These are phyloP conservation scores for Bocquillonia castaneifolia DNA, from an alignment of 441 rosid species.

Conservation along the genomic window DNA sequence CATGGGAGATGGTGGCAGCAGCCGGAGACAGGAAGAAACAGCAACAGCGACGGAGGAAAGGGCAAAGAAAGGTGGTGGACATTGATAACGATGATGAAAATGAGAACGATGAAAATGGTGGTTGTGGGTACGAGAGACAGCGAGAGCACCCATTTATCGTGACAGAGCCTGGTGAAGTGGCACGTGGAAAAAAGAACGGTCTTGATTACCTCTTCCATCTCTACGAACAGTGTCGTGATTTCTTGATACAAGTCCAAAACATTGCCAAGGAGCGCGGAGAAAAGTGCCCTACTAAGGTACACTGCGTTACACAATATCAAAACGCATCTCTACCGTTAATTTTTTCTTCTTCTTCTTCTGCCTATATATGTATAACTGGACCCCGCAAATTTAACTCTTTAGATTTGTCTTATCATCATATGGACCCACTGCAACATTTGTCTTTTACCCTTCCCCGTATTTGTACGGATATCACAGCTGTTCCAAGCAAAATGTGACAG, in stretches of 20 bases:
- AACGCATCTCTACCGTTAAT: constrained; percentile 28
- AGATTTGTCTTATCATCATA: constrained; percentile 3
- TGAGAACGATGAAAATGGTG: constrained; percentile 43
- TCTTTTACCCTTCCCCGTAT: not conserved
- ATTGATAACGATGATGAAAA: constrained; percentile 39
- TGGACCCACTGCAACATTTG: constrained; percentile 1
- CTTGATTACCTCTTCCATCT: constrained; percentile 95
- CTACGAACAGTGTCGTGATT: constrained; percentile 90
- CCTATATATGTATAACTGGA: not conserved
- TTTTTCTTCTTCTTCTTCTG: too few species aligned
- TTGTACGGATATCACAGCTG: constrained; percentile 33
- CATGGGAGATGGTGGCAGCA: constrained; percentile 42
- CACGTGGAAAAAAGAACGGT: constrained; percentile 98
- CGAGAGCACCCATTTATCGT: constrained; percentile 98
- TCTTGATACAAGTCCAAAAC: constrained; percentile 81
- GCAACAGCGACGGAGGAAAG: constrained; percentile 43
- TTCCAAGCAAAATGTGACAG: constrained; percentile 33
- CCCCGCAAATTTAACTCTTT: not conserved
- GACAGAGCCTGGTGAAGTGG: constrained; percentile 97
- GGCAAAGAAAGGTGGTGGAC: constrained; percentile 38
- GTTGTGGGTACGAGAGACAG: constrained; percentile 60
- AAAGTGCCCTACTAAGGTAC: constrained; percentile 94
- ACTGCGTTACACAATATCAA: not conserved
- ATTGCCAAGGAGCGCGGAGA: constrained; percentile 91
- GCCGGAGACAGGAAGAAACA: constrained; percentile 37